Percentiles rank a stretch among this genome's conserved stretches.
Conservation (phyloP, 441 rosid species). For the Oxalis stricta region DNA sequence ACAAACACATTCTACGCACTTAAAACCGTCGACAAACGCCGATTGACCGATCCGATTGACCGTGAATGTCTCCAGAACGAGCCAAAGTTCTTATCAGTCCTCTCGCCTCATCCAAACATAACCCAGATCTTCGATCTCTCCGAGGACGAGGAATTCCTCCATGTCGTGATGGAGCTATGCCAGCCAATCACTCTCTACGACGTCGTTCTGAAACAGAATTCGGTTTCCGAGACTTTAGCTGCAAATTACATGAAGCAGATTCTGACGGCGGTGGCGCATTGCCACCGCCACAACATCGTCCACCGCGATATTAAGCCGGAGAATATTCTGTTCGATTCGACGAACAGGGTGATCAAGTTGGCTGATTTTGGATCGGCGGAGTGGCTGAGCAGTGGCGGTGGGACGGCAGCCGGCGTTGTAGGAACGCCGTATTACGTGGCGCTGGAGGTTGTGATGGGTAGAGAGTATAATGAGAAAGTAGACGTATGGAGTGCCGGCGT, state of each 20-base stretch:
- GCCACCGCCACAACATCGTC: slow-evolving; percentile 35
- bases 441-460: slow-evolving; percentile 55
- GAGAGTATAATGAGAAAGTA: slow-evolving; percentile 44
- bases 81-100: slow-evolving; percentile 51
- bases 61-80: slow-evolving; percentile 67
- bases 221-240: slow-evolving; percentile 22
- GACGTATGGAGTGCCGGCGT: slow-evolving; percentile 64
- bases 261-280: slow-evolving; percentile 35
- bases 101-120: slow-evolving; percentile 62
- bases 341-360: slow-evolving; percentile 18
- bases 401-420: slow-evolving; percentile 29
- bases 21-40: slow-evolving; percentile 47
- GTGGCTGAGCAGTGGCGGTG: slow-evolving; percentile 29
- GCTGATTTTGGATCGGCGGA: slow-evolving; percentile 58
- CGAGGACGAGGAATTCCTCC: slow-evolving; percentile 40
- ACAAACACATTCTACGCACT: slow-evolving; percentile 46
- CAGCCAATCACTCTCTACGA: slow-evolving; percentile 43
- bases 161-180: slow-evolving; percentile 63
- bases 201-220: slow-evolving; percentile 15
- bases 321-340: slow-evolving; percentile 29
- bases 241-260: slow-evolving; percentile 26
- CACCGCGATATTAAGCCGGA: slow-evolving; percentile 62
- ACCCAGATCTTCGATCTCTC: slow-evolving; percentile 44
- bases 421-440: slow-evolving; percentile 68
- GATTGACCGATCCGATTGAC: slow-evolving; percentile 48